These are phyloP conservation scores for Euphorbia peplus DNA, from an alignment of 345 rosid species.

Conservation along the genomic window DNA sequence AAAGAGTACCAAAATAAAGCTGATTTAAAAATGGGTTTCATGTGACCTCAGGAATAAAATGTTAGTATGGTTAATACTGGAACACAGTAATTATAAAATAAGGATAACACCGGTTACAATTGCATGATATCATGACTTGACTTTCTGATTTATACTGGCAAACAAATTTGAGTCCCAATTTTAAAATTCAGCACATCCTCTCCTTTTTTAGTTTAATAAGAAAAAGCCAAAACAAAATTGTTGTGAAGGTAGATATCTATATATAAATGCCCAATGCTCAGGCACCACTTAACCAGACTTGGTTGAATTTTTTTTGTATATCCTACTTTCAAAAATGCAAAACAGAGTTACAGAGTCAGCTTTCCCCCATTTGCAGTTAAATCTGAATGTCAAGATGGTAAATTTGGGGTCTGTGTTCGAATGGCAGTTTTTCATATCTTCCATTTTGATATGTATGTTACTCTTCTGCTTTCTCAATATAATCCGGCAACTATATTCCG, in stretches of 20 bases:
- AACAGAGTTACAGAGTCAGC: not conserved
- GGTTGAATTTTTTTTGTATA: not conserved
- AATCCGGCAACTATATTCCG: constrained; percentile 18
- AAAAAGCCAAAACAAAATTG: too few relatives aligned
- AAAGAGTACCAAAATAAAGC: too few relatives aligned
- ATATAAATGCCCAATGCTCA: not conserved
- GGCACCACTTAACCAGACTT: not conserved
- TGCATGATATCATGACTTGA: too few relatives aligned
- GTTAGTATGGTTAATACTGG: too few relatives aligned
- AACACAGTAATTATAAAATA: too few relatives aligned
- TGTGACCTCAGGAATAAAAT: too few relatives aligned
- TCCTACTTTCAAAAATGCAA: not conserved
- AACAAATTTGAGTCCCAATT: too few relatives aligned
- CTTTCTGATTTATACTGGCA: too few relatives aligned
- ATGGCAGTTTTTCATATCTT: constrained; percentile 11
- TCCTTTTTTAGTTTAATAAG: too few relatives aligned
- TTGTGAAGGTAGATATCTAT: not conserved
- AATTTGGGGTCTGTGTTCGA: constrained; percentile 17
- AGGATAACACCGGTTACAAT: too few relatives aligned
- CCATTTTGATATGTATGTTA: constrained; percentile 12
- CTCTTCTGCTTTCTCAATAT: constrained; percentile 21
- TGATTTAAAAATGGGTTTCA: too few relatives aligned
- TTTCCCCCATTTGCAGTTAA: constrained; percentile 1
- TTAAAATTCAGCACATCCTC: too few relatives aligned
- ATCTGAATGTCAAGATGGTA: constrained; percentile 23